Conservation (phyloP, 495 filamentous ascomycete species). For the Talaromyces proteolyticus region DNA sequence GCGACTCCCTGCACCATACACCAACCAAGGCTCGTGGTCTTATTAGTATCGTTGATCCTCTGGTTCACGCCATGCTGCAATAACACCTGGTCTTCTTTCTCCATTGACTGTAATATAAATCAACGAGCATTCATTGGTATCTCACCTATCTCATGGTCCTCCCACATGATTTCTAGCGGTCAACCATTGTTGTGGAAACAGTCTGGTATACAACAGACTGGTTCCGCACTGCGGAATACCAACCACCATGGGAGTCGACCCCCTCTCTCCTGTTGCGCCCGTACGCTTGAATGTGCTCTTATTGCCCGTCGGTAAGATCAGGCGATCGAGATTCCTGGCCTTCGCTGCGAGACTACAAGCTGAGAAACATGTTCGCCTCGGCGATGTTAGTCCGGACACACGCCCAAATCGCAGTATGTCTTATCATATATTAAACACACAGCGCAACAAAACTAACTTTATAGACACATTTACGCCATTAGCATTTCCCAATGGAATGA, state of each 20-base stretch:
- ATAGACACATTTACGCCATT: constrained; percentile 92
- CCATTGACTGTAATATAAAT: neutral
- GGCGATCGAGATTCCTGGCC: constrained; percentile 67
- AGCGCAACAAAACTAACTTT: constrained; percentile 15
- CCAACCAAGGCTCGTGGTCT: neutral
- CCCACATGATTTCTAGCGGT: constrained; percentile 20
- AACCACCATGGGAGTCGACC: constrained; percentile 75
- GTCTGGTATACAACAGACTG: constrained; percentile 25
- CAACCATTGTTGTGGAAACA: constrained; percentile 25
- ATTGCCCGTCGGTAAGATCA: constrained; percentile 81
- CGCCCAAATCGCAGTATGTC: constrained; percentile 81
- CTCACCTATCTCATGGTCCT: constrained; percentile 1
- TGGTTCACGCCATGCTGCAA: no score
- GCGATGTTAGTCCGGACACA: constrained; percentile 85
- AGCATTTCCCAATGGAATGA: constrained; percentile 80
- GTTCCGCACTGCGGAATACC: constrained; percentile 20
- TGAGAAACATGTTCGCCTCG: constrained; percentile 79
- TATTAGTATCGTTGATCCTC: no score
- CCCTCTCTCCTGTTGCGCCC: constrained; percentile 81
- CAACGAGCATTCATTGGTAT: neutral
- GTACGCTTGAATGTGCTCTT: constrained; percentile 80
- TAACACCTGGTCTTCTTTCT: neutral
- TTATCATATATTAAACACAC: neutral
- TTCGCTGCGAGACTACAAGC: constrained; percentile 73
- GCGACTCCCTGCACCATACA: neutral